Percentiles rank a stretch among this genome's conserved stretches.
phyloP scores from a whole-genome alignment of 257 asterid species.

The Nicotiana knightiana region DNA sequence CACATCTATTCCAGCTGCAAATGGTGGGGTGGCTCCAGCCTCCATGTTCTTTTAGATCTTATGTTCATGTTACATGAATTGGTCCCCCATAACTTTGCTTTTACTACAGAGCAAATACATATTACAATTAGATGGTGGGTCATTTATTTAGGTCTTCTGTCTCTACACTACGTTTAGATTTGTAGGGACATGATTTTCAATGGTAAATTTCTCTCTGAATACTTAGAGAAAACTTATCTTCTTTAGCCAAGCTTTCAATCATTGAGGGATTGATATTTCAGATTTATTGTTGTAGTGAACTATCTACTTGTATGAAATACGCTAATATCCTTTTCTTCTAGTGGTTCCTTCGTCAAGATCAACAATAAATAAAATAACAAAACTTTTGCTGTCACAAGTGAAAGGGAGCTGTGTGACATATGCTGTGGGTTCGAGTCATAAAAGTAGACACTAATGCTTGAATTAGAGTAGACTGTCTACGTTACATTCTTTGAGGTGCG shows the following conservation, averaged over 20 bases:
- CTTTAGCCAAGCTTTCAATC: background rate
- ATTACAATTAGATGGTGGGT: background rate
- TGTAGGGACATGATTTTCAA: conserved; percentile 3
- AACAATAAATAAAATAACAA: too few species aligned
- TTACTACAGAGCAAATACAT: background rate
- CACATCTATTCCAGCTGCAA: conserved; percentile 8
- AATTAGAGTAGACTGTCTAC: too few species aligned
- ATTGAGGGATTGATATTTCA: background rate
- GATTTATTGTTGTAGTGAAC: background rate
- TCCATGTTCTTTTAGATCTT: background rate
- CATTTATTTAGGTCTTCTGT: background rate
- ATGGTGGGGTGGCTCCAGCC: background rate
- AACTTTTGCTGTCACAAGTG: background rate
- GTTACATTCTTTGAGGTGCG: too few species aligned
- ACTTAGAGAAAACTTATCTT: background rate
- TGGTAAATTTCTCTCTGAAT: background rate
- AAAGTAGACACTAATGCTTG: too few species aligned
- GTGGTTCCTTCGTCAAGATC: background rate
- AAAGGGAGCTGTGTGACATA: too few species aligned
- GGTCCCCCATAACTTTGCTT: conserved; percentile 8
- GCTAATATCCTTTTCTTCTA: background rate
- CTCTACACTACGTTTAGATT: background rate
- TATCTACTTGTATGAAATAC: background rate
- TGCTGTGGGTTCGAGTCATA: too few species aligned
- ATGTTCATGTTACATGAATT: background rate